phyloP scores from a whole-genome alignment of 345 rosid genomes.

The Adansonia digitata region DNA sequence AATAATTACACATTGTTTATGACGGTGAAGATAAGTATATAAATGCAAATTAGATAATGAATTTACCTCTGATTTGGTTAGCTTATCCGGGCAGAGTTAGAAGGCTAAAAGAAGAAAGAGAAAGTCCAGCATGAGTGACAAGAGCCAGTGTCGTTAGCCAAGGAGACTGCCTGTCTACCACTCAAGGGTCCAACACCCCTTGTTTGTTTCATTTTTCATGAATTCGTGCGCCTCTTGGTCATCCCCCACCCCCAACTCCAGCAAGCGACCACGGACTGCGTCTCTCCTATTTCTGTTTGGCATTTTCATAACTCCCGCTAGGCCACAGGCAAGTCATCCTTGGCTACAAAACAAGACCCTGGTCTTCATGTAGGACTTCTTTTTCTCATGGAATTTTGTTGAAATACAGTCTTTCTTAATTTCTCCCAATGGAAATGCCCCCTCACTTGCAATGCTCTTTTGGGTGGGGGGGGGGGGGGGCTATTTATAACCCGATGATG shows the following conservation, averaged over 20 bases:
- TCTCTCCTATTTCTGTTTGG: neutral
- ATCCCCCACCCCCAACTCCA: too few relatives aligned
- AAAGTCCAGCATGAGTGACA: slow-evolving; percentile 27
- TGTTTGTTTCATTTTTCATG: neutral
- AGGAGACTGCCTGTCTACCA: slow-evolving; percentile 38
- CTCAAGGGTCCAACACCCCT: neutral
- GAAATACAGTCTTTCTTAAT: neutral
- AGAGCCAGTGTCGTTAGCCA: slow-evolving; percentile 44
- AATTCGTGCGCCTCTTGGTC: neutral
- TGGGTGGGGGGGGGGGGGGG: too few relatives aligned
- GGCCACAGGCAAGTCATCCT: slow-evolving; percentile 49
- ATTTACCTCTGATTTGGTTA: neutral
- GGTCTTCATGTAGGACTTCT: slow-evolving; percentile 33
- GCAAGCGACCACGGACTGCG: too few relatives aligned
- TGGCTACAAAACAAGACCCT: slow-evolving; percentile 41
- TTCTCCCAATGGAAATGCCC: neutral
- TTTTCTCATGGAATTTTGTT: slow-evolving; percentile 10
- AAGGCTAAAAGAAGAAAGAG: slow-evolving; percentile 30
- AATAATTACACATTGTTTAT: too few relatives aligned
- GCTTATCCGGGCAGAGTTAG: neutral
- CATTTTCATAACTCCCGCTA: neutral
- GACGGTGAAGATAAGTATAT: neutral
- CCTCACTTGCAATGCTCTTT: too few relatives aligned
- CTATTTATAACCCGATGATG: slow-evolving; percentile 22
- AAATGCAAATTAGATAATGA: neutral